Conservation (phyloP, 2,329 filamentous ascomycete species). For the Hysterium pulicare region DNA sequence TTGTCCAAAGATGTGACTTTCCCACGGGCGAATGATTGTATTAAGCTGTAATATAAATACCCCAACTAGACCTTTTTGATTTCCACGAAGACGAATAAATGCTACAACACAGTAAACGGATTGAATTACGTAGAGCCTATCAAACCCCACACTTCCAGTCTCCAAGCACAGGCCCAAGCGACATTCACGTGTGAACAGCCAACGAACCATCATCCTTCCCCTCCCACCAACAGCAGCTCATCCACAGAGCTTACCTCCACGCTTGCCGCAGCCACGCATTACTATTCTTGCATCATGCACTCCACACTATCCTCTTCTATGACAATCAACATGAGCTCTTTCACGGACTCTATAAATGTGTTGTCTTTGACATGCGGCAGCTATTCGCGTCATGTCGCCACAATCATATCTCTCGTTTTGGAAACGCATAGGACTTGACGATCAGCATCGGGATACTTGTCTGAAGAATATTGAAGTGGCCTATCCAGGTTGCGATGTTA, state of each 20-base stretch:
- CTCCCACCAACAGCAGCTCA: conserved; percentile 5
- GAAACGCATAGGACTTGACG: not conserved
- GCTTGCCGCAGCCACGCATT: conserved; percentile 3
- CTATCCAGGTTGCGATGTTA: conserved; percentile 3
- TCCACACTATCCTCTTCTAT: too few relatives aligned
- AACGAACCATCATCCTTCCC: conserved; percentile 10
- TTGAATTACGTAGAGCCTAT: conserved; percentile 7
- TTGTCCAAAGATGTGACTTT: too few relatives aligned
- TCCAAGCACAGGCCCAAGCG: too few relatives aligned
- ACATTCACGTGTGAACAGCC: conserved; percentile 7
- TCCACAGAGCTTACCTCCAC: conserved; percentile 1
- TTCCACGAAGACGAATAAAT: not conserved
- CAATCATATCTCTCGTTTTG: not conserved
- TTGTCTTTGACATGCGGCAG: not conserved
- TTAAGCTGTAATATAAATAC: too few relatives aligned
- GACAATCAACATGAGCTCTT: too few relatives aligned
- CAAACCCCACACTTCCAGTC: conserved; percentile 13
- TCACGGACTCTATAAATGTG: too few relatives aligned
- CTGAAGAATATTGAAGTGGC: not conserved
- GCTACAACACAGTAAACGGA: not conserved
- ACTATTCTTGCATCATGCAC: not conserved
- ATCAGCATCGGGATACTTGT: not conserved
- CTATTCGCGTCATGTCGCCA: not conserved
- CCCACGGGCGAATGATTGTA: too few relatives aligned
- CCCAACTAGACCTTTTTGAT: not conserved